These are phyloP conservation scores for Boletus vermiculosoides DNA, from an alignment of 768 basidiomycete genomes.

Conservation along the genomic window DNA sequence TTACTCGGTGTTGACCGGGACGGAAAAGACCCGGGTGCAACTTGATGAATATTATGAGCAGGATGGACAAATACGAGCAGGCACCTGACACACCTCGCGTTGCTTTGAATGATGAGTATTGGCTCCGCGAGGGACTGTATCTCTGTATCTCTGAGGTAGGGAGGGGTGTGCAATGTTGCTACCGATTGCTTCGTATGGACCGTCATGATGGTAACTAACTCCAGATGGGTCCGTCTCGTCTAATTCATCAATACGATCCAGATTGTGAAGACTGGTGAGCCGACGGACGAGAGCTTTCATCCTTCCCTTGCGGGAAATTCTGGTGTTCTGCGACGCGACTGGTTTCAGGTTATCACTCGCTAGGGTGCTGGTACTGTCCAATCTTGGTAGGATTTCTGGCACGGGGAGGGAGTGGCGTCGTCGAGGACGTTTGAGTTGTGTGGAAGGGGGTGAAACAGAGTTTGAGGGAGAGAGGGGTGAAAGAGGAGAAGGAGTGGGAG, in stretches of 20 bases:
- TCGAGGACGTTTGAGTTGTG: background rate
- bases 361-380: background rate
- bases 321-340: background rate
- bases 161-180: constrained; percentile 18
- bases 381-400: background rate
- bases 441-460: background rate
- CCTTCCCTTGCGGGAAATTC: constrained; percentile 12
- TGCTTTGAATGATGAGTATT: constrained; percentile 3
- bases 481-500: background rate
- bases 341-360: background rate
- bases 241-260: constrained; percentile 76
- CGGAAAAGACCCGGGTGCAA: constrained; percentile 6
- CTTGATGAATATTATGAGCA: constrained; percentile 18
- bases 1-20: constrained; percentile 17
- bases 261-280: constrained; percentile 28
- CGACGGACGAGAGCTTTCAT: constrained; percentile 31
- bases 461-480: background rate
- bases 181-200: constrained; percentile 69
- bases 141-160: constrained; percentile 6
- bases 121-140: background rate
- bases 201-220: constrained; percentile 58
- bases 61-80: background rate
- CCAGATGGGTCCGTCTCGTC: constrained; percentile 76
- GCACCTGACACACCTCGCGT: constrained; percentile 23
- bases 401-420: background rate